These are phyloP conservation scores for Colletotrichum phormii DNA, from an alignment of 2,329 filamentous ascomycete species.

Conservation along the genomic window DNA sequence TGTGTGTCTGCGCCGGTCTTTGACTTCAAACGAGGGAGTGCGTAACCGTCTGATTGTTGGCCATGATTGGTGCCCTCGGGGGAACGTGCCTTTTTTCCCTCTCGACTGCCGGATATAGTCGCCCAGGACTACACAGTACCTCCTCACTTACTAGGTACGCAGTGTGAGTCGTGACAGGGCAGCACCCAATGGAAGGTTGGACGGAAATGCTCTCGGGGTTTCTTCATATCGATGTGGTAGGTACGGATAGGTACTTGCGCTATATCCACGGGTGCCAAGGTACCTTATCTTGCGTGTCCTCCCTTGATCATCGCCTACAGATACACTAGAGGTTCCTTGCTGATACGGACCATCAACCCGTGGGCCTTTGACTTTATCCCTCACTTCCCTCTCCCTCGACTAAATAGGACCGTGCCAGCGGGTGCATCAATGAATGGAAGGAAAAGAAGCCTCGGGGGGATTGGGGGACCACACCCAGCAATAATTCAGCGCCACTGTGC, in stretches of 20 bases:
- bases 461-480: background rate
- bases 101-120: background rate
- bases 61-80: background rate
- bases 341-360: background rate
- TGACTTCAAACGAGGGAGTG: conserved; percentile 11
- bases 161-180: too few species aligned
- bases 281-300: background rate
- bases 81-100: background rate
- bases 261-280: too few species aligned
- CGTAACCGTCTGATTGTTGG: conserved; percentile 17
- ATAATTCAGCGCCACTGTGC: background rate
- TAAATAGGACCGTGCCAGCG: background rate
- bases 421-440: background rate
- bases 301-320: background rate
- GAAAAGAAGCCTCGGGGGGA: background rate
- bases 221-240: too few species aligned
- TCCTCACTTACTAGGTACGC: background rate
- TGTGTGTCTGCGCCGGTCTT: background rate
- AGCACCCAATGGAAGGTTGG: background rate
- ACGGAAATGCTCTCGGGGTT: background rate
- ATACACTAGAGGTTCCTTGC: background rate
- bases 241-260: too few species aligned
- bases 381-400: background rate
- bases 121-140: background rate
- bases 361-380: background rate